These are phyloP conservation scores for Emmonsia crescens DNA, from an alignment of 2,329 filamentous ascomycete genomes.

Conservation along the genomic window DNA sequence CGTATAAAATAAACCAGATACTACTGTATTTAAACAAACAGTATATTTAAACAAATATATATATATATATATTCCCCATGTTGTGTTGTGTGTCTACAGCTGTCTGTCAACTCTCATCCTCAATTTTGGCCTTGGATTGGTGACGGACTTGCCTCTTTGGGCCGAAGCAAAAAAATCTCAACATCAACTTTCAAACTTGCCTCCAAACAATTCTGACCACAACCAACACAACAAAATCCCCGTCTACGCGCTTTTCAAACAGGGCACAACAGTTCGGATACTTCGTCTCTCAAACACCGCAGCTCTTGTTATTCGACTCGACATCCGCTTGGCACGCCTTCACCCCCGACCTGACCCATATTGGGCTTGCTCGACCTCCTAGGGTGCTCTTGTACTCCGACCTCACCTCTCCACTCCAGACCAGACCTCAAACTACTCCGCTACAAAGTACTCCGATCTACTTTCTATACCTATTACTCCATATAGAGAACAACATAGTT, in stretches of 20 bases:
- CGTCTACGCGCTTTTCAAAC: background rate
- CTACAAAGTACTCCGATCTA: background rate
- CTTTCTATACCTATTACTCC: background rate
- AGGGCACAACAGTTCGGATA: background rate
- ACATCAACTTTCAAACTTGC: background rate
- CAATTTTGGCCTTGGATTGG: background rate
- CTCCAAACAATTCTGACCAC: background rate
- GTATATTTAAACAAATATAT: no score
- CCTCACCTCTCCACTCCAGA: conserved; percentile 1
- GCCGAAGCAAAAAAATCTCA: conserved; percentile 3
- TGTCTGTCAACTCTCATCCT: background rate
- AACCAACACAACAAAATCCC: background rate
- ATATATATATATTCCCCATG: background rate
- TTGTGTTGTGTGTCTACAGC: background rate
- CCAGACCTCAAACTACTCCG: background rate
- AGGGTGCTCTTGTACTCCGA: background rate
- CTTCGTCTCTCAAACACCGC: background rate
- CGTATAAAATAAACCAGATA: background rate
- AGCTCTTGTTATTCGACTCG: background rate
- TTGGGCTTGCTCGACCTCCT: background rate
- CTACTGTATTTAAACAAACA: background rate
- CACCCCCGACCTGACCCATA: background rate
- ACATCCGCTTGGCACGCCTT: background rate
- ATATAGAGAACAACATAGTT: background rate
- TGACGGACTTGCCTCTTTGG: conserved; percentile 1